phyloP scores from a whole-genome alignment of 2,329 filamentous ascomycete genomes.

The Didymella lethalis region DNA sequence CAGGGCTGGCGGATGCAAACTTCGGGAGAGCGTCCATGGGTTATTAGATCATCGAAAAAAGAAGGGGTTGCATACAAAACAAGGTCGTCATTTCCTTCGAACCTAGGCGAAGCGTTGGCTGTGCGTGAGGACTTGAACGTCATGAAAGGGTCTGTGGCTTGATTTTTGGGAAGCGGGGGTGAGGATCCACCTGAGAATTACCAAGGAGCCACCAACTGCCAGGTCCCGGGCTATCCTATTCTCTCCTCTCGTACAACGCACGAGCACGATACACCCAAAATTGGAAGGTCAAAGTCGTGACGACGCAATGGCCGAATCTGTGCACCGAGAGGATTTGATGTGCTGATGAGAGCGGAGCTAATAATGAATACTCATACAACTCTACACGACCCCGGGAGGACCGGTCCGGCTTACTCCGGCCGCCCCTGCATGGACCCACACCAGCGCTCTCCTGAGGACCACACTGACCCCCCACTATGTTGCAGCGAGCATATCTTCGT shows the following conservation, averaged over 20 bases:
- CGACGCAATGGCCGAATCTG: background rate
- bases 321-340: background rate
- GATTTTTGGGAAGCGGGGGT: slow-evolving; percentile 11
- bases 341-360: background rate
- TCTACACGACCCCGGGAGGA: background rate
- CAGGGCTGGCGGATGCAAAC: background rate
- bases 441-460: background rate
- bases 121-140: slow-evolving; percentile 4
- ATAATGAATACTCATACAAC: background rate
- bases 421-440: background rate
- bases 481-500: background rate
- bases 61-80: slow-evolving; percentile 5
- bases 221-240: slow-evolving; percentile 16
- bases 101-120: background rate
- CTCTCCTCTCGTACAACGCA: slow-evolving; percentile 15
- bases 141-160: slow-evolving; percentile 14
- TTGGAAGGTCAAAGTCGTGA: slow-evolving; percentile 15
- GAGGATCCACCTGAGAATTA: slow-evolving; percentile 6
- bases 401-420: background rate
- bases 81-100: background rate
- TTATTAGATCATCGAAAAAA: background rate
- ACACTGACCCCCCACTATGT: background rate
- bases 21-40: background rate
- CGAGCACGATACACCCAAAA: slow-evolving; percentile 3
- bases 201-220: slow-evolving; percentile 17